Base-by-base conservation (phyloP, 768 basidiomycete species). In the Pisolithus sp. region DNA sequence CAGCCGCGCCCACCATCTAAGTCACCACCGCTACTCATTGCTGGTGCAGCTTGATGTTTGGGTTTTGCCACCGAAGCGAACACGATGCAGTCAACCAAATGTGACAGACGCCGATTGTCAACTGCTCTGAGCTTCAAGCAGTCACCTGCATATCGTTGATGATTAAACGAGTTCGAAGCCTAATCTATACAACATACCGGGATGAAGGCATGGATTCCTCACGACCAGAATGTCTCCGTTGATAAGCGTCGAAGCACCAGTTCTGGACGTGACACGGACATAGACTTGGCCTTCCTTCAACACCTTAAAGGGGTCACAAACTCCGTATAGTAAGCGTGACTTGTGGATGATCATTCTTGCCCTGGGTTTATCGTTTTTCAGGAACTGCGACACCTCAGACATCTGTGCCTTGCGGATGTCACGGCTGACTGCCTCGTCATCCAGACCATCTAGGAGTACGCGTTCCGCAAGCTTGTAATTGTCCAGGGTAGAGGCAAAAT, bases 21-120 rank as follows among this genome's bases (percentile, higher is more conserved):
- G 59, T 84, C 82, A 17, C 83, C 83, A 8, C 84, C 84, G 45
- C 82, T 83, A 41, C 79, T 82, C 82, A 86, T 85, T 0, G 82
- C 77, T 6, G 83, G 82, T 8, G 83, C 82, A 13, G 84, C 73
- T 46, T 80, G 76, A 34, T 76, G 77, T 5, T 81, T 82, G 17
- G 78, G 77, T 31, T 69, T 67, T 2, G 78, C 79, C 7, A 78
- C 77, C 1, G 77, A 75, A 1, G 84, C 78, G 55, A 86, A 86
- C 3, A 86, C 82, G 17, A 86, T 68, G 52, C 83, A 86, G 50
- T 86, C 84, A 0, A 82, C 73, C 0, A 86, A 73, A 59, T 85
- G 82, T 5, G 72, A 59, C 15, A 85, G 63, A 15, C 70, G 61
- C 3, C 73, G 71, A 53, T 79, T 68, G 46, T 78, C 61, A 1